Evolutionary conservation across 306 rosid species (phyloP), one percentile per base, ranked within the genome.

Genomic region (Hippophae rhamnoides): DNA sequence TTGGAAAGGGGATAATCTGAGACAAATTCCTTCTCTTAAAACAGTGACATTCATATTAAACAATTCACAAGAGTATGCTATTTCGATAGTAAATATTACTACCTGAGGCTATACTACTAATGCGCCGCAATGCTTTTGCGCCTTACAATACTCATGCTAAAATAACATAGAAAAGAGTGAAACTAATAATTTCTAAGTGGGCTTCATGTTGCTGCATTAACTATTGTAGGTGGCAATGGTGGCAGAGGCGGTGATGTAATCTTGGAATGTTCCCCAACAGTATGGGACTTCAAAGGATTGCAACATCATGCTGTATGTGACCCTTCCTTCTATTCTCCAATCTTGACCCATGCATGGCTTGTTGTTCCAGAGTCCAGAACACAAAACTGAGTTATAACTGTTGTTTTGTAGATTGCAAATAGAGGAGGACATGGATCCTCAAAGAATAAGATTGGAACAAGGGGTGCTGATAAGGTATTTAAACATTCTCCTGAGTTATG

Each of bases 171-270:
- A 31, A 31, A 31, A 31, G 38, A 31, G 38, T 31, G 38, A 31
- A 31, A 31, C 38, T 31, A 31, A 31, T 31, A 31, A 2, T 4
- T 31, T 31, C 38, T 31, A 31, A 31, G 38, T 2, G 38, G 5
- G 38, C 23, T 31, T 31, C 38, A 31, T 31, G 38, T 2, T 31
- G 5, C 4, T 31, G 38, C 38, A 31, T 31, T 56, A 66, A 56
- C 74, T 71, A 58, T 76, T 68, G 52, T 58, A 92, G 96, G 98
- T 78, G 96, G 88, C 46, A 80, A 74, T 76, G 98, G 96, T 48
- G 93, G 96, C 53, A 85, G 81, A 72, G 98, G 99, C 0, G 98
- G 98, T 42, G 93, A 87, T 60, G 93, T 92, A 66, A 81, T 92
- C 67, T 68, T 92, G 72, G 84, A 88, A 77, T 81, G 96, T 70